These are phyloP conservation scores for Phytophthora pluvialis DNA, from an alignment of 352 stramenopile genomes.

Conservation along the genomic window DNA sequence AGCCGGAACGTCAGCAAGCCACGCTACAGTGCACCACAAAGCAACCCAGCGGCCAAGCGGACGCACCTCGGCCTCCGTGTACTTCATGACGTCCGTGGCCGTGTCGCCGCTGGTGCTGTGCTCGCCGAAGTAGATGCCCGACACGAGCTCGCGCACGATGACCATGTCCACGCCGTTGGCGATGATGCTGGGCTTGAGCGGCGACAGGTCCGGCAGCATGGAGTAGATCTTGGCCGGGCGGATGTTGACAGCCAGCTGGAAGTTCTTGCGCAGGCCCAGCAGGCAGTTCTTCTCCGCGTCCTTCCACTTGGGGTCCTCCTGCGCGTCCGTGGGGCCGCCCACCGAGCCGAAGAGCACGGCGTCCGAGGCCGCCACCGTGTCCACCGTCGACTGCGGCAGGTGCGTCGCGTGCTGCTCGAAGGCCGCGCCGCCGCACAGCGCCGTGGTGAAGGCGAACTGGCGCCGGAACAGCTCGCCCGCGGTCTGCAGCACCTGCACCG, in stretches of 20 bases:
- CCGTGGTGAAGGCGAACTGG: conserved; percentile 93
- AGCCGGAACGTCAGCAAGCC: too few species aligned
- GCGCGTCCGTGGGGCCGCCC: conserved; percentile 94
- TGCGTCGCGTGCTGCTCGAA: conserved; percentile 92
- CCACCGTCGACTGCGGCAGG: conserved; percentile 95
- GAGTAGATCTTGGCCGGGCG: conserved; percentile 97
- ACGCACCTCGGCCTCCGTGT: conserved; percentile 91
- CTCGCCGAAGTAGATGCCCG: conserved; percentile 99
- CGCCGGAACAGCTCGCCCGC: conserved; percentile 86
- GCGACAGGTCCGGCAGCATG: conserved; percentile 97
- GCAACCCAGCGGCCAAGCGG: background rate
- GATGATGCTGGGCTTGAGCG: conserved; percentile 97
- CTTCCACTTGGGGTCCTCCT: conserved; percentile 90
- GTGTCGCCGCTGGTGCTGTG: conserved; percentile 72
- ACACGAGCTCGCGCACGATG: conserved; percentile 98
- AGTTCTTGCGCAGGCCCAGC: conserved; percentile 97
- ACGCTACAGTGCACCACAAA: background rate
- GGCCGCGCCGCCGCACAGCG: conserved; percentile 95
- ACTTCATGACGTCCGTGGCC: conserved; percentile 97
- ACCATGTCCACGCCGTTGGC: conserved; percentile 97
- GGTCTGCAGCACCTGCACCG: conserved; percentile 90
- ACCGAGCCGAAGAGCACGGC: conserved; percentile 97
- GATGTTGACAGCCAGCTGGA: conserved; percentile 98
- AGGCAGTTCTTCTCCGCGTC: conserved; percentile 95
- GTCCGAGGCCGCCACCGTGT: conserved; percentile 88